Evolutionary conservation across 202 grass and related monocot genomes (phyloP).

Genomic region (Schoenoplectus tabernaemontani): DNA sequence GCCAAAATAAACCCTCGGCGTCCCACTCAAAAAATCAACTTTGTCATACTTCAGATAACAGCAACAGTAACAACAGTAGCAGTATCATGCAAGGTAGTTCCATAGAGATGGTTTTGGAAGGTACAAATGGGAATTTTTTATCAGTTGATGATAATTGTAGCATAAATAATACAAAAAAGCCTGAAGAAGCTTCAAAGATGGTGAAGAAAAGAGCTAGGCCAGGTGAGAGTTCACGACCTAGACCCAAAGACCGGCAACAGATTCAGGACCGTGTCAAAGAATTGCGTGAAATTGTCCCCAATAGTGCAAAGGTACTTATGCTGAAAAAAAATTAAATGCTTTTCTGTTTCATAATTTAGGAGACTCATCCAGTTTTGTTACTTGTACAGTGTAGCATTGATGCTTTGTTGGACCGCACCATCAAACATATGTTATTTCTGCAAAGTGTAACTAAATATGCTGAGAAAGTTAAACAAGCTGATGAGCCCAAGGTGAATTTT

Average conservation of each 20-base stretch:
- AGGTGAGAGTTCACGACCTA: slow-evolving; percentile 76
- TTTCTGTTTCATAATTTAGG: slow-evolving; percentile 22
- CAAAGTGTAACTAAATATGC: slow-evolving; percentile 98
- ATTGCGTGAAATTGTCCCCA: slow-evolving; percentile 86
- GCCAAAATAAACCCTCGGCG: slow-evolving; percentile 4
- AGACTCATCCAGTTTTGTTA: slow-evolving; percentile 21
- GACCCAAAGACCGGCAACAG: slow-evolving; percentile 91
- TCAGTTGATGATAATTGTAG: slow-evolving; percentile 71
- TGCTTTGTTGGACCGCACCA: slow-evolving; percentile 94
- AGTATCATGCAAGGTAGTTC: slow-evolving; percentile 15
- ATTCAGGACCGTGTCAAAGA: slow-evolving; percentile 98
- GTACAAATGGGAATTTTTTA: slow-evolving; percentile 28
- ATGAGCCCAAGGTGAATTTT: slow-evolving; percentile 75
- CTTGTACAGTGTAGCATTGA: slow-evolving; percentile 98
- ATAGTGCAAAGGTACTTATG: slow-evolving; percentile 70
- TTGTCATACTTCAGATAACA: slow-evolving; percentile 19
- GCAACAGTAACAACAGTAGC: slow-evolving; percentile 22
- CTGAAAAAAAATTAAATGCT: background rate
- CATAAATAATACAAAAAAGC: slow-evolving; percentile 61
- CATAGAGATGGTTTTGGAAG: slow-evolving; percentile 6
- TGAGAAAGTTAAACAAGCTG: slow-evolving; percentile 82
- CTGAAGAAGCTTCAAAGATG: slow-evolving; percentile 47
- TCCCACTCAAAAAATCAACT: slow-evolving; percentile 10
- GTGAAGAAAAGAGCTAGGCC: slow-evolving; percentile 81
- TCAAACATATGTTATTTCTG: slow-evolving; percentile 98